Evolutionary conservation across 345 rosid species (phyloP).

Genomic region (Murraya koenigii): DNA sequence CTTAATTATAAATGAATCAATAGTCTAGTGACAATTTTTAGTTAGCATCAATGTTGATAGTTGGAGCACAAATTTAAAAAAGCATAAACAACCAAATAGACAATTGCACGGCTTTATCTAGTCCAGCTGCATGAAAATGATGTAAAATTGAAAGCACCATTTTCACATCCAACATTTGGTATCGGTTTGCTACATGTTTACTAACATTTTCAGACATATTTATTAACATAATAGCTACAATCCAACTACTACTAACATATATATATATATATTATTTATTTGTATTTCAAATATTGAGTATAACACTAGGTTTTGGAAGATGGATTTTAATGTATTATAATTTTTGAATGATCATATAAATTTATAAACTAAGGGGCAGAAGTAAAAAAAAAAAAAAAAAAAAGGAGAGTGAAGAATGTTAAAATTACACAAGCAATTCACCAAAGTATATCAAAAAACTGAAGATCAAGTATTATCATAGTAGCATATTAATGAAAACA

Average conservation of each 20-base stretch:
- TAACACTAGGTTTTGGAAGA: not conserved
- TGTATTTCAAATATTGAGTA: not conserved
- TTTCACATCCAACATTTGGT: not conserved
- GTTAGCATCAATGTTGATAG: not conserved
- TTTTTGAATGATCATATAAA: not conserved
- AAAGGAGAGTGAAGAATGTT: too few relatives aligned
- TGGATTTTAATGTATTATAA: too few relatives aligned
- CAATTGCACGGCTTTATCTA: not conserved
- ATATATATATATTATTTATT: too few relatives aligned
- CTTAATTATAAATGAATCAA: too few relatives aligned
- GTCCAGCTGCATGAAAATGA: not conserved
- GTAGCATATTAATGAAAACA: too few relatives aligned
- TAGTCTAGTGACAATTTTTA: too few relatives aligned
- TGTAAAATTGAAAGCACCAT: not conserved
- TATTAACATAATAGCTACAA: not conserved
- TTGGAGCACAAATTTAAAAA: not conserved
- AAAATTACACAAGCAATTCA: too few relatives aligned
- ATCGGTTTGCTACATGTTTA: not conserved
- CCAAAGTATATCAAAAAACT: too few relatives aligned
- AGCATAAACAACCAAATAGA: not conserved
- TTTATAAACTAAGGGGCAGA: not conserved
- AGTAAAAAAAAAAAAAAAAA: too few relatives aligned
- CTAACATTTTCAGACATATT: too few relatives aligned
- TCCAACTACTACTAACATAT: not conserved
- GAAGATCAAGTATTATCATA: too few relatives aligned